Conservation (phyloP, 345 rosid species). For the Arabidopsis thaliana region DNA sequence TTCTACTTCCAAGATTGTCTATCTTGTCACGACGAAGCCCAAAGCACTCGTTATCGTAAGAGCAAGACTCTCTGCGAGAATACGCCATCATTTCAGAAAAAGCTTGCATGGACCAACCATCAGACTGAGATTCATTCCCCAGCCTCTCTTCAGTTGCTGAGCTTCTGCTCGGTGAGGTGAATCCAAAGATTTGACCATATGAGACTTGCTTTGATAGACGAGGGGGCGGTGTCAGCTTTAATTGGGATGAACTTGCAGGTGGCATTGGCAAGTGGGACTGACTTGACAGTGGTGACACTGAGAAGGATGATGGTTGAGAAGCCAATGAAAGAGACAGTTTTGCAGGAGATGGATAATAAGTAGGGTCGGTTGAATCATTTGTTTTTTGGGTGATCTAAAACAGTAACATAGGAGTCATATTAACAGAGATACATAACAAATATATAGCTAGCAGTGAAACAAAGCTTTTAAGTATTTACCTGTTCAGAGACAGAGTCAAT, state of each 20-base stretch:
- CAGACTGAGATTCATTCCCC: slow-evolving; percentile 63
- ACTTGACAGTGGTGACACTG: slow-evolving; percentile 55
- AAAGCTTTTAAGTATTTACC: slow-evolving; percentile 54
- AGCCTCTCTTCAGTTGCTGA: slow-evolving; percentile 37
- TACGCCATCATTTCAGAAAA: slow-evolving; percentile 74
- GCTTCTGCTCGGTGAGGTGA: slow-evolving; percentile 37
- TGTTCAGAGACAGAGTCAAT: slow-evolving; percentile 61
- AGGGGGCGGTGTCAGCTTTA: slow-evolving; percentile 46
- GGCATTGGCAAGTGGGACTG: slow-evolving; percentile 52
- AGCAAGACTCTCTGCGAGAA: slow-evolving; percentile 72
- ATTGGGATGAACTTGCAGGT: slow-evolving; percentile 52
- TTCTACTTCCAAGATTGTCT: slow-evolving; percentile 49
- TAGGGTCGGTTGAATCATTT: slow-evolving; percentile 56
- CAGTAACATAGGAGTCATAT: slow-evolving; percentile 27
- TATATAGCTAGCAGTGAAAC: slow-evolving; percentile 10
- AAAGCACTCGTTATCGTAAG: slow-evolving; percentile 59
- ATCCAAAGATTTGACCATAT: slow-evolving; percentile 38
- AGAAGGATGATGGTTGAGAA: slow-evolving; percentile 63
- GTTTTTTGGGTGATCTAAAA: slow-evolving; percentile 30
- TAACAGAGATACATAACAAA: neutral
- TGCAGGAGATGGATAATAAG: slow-evolving; percentile 55
- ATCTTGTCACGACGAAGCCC: slow-evolving; percentile 53
- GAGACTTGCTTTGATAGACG: slow-evolving; percentile 57
- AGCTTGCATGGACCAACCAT: slow-evolving; percentile 85
- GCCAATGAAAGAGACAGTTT: slow-evolving; percentile 66